Conservation (phyloP, 257 asterid genomes). For the Fraxinus pennsylvanica region DNA sequence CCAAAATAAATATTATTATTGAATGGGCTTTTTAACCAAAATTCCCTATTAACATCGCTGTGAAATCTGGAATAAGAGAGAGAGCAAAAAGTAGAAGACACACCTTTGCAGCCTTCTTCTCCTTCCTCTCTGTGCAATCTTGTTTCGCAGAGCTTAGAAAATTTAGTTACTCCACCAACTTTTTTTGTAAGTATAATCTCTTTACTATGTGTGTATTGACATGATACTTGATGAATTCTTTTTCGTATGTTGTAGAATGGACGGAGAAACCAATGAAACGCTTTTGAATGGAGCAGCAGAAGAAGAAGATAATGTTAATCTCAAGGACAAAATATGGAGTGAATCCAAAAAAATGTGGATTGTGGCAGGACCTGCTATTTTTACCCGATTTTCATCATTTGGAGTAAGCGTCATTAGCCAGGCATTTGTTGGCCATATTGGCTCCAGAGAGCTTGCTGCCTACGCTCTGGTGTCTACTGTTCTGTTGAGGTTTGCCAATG, state of each 20-base stretch:
- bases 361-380: constrained; percentile 64
- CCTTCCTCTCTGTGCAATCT: no score
- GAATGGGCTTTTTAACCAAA: no score
- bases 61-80: no score
- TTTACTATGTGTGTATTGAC: no score
- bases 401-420: constrained; percentile 59
- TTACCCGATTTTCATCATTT: constrained; percentile 49
- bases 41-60: no score
- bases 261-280: constrained; percentile 24
- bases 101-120: no score
- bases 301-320: constrained; percentile 23
- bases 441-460: constrained; percentile 64
- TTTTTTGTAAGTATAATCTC: no score
- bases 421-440: constrained; percentile 69
- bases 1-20: no score
- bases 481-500: constrained; percentile 50
- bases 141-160: no score
- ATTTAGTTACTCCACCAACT: no score
- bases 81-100: no score
- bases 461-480: constrained; percentile 53
- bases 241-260: constrained; percentile 26
- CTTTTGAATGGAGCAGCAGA: constrained; percentile 11
- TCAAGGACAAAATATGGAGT: constrained; percentile 30
- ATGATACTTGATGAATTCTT: no score
- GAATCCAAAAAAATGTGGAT: constrained; percentile 73